Percentiles rank a stretch among this genome's conserved stretches.
phyloP scores from a whole-genome alignment of 2,329 filamentous ascomycete species.

The Diaporthe sp. region DNA sequence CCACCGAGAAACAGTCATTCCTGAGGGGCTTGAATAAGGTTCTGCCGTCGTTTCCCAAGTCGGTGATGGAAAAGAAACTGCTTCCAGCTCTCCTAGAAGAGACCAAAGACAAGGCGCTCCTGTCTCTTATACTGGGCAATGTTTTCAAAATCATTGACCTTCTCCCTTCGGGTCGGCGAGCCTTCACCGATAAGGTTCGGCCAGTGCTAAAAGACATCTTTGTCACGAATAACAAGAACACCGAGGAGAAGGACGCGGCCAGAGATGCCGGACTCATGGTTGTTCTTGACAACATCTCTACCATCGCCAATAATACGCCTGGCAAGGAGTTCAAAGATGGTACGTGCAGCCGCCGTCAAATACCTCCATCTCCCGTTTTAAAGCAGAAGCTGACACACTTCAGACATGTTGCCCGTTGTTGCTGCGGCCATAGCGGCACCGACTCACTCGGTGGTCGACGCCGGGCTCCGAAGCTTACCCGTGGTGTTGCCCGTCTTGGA shows the following conservation, averaged over 20 bases:
- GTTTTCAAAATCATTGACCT: conserved; percentile 89
- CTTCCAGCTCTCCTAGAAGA: conserved; percentile 91
- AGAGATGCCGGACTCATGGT: conserved; percentile 94
- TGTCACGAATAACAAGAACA: conserved; percentile 66
- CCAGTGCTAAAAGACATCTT: conserved; percentile 88
- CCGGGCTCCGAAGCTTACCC: conserved; percentile 81
- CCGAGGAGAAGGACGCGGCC: conserved; percentile 80
- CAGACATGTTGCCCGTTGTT: conserved; percentile 89
- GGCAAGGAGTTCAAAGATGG: conserved; percentile 96
- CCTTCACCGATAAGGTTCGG: conserved; percentile 88
- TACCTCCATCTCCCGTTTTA: not conserved
- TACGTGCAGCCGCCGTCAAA: conserved; percentile 52
- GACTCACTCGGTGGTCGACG: conserved; percentile 90
- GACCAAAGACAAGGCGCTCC: conserved; percentile 88
- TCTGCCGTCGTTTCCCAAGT: conserved; percentile 89
- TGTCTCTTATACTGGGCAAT: conserved; percentile 88
- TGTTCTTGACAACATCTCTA: conserved; percentile 82
- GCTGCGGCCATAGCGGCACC: conserved; percentile 86
- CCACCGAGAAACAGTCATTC: conserved; percentile 90
- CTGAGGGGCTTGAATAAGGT: conserved; percentile 89
- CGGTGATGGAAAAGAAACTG: conserved; percentile 94
- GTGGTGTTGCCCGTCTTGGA: conserved; percentile 88
- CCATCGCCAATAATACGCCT: conserved; percentile 82
- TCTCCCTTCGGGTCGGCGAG: conserved; percentile 79
- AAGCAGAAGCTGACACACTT: conserved; percentile 33